Evolutionary conservation across 2,329 filamentous ascomycete species (phyloP).

Genomic region (Fusarium goolgardi): DNA sequence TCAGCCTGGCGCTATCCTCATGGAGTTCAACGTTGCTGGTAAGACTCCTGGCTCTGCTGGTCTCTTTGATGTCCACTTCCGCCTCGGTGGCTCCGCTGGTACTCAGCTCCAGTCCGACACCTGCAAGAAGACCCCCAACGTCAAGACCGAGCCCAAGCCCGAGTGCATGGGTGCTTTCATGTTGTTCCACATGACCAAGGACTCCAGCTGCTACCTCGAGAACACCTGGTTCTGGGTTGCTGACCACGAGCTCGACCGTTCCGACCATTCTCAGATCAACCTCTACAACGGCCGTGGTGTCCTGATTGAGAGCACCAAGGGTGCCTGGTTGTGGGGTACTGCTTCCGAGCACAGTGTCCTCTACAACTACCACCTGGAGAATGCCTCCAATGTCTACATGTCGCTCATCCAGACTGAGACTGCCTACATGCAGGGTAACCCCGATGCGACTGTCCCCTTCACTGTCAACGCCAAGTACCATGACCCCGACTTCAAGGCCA

Average conservation of each 20-base stretch:
- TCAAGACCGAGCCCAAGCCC: constrained; percentile 69
- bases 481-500: constrained; percentile 74
- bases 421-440: constrained; percentile 87
- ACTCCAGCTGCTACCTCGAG: constrained; percentile 80
- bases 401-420: constrained; percentile 90
- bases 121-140: constrained; percentile 80
- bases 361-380: constrained; percentile 87
- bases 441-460: constrained; percentile 76
- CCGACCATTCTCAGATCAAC: constrained; percentile 80
- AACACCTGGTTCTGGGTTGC: constrained; percentile 93
- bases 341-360: constrained; percentile 73
- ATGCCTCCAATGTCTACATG: constrained; percentile 84
- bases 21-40: constrained; percentile 89
- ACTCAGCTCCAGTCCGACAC: constrained; percentile 83
- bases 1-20: constrained; percentile 86
- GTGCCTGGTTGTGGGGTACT: constrained; percentile 85
- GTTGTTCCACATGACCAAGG: constrained; percentile 72
- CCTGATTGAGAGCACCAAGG: constrained; percentile 77
- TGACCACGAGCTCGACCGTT: constrained; percentile 86
- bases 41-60: constrained; percentile 75
- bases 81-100: constrained; percentile 87
- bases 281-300: constrained; percentile 91
- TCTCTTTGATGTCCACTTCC: constrained; percentile 97
- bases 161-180: constrained; percentile 81
- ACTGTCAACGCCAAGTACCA: constrained; percentile 65